Base-by-base conservation (phyloP, 2,329 filamentous ascomycete species). In the Cyclaneusma minus region DNA sequence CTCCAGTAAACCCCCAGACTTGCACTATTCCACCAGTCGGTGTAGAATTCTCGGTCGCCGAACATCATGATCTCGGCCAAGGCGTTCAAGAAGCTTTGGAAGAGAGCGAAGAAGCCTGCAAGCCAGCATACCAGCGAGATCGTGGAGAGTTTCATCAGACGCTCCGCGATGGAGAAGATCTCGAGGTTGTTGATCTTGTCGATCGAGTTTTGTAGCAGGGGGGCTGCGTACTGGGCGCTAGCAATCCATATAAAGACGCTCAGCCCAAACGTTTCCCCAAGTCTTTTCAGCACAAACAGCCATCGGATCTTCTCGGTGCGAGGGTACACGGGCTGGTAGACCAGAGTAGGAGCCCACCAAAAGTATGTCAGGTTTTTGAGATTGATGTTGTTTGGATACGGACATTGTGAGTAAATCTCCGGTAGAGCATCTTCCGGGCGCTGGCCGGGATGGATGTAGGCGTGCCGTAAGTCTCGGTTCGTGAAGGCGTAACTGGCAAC, bases 111-210 rank as follows among this genome's bases (percentile, higher is more conserved):
- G 62, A 98, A 98, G 5, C 89, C 87, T 1, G 85, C 85, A 1
- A 98, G 74, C 89, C 89, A 98, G 48, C 94, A 92, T 35, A 94
- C 76, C 16, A 95, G 66, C 11, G 81, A 91, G 35, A 98, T 93
- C 11, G 89, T 95, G 6, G 81, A 91, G 13, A 98, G 65, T 53
- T 98, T 98, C 62, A 98, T 75, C 13, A 94, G 60, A 10, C 89
- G 72, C 54, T 98, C 89, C 16, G 84, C 50, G 27, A 95, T 92
- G 20, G 80, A 79, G 8, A 76, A 59, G 22, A 92, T 49, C 42
- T 94, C 77, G 12, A 95, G 62, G 4, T 71, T 71, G 7, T 77
- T 72, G 37, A 98, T 82, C 49, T 85, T 89, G 42, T 83, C 74
- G 5, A 95, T 65, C 6, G 83, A 92, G 56, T 98, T 98, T 32